Evolutionary conservation across 2,329 filamentous ascomycete species (phyloP).

Genomic region (Ilyonectria mors-panacis): DNA sequence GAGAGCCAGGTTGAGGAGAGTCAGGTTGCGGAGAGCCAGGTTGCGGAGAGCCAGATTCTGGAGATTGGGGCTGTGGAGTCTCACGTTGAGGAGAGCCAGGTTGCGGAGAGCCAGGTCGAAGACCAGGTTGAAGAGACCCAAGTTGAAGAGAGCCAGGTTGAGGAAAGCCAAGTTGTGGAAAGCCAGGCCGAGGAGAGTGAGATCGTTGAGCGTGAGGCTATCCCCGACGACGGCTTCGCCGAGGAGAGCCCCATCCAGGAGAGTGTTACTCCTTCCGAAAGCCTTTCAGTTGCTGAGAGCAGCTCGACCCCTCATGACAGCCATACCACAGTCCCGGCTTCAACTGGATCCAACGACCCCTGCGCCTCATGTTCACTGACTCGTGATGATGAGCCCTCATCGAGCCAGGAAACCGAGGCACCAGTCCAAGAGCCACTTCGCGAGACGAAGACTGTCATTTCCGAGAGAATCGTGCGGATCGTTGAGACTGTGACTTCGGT

Average conservation of each 20-base stretch:
- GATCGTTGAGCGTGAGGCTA: background rate
- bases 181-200: slow-evolving; percentile 2
- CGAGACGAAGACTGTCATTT: slow-evolving; percentile 42
- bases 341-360: slow-evolving; percentile 36
- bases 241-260: slow-evolving; percentile 24
- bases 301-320: slow-evolving; percentile 3
- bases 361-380: slow-evolving; percentile 41
- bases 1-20: slow-evolving; percentile 32
- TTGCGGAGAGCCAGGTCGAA: background rate
- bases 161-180: background rate
- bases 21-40: background rate
- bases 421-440: slow-evolving; percentile 30
- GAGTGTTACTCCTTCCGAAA: background rate
- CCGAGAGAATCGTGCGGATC: slow-evolving; percentile 49
- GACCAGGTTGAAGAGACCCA: background rate
- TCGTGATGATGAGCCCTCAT: slow-evolving; percentile 11
- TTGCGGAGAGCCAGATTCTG: background rate
- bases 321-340: slow-evolving; percentile 1
- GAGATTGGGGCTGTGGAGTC: slow-evolving; percentile 1
- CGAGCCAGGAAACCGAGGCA: slow-evolving; percentile 9
- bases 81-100: background rate
- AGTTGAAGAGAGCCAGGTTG: background rate
- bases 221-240: slow-evolving; percentile 30
- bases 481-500: slow-evolving; percentile 56
- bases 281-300: slow-evolving; percentile 4